Conservation (phyloP, 495 filamentous ascomycete genomes). For the Aspergillus wentii region DNA sequence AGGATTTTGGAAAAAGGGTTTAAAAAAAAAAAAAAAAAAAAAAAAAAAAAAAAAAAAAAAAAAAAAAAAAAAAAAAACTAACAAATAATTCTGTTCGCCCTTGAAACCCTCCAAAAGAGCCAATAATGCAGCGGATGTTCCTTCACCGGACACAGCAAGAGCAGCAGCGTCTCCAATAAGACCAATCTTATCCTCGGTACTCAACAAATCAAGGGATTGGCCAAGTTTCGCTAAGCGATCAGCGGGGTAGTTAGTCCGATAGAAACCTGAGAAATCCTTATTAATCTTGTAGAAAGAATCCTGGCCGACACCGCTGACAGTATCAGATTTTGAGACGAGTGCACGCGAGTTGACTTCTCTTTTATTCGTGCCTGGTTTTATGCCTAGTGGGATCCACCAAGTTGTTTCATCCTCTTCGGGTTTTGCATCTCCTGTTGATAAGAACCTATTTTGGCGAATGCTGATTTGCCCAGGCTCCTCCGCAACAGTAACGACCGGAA, state of each 20-base stretch:
- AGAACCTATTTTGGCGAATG: slow-evolving; percentile 80
- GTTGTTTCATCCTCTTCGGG: slow-evolving; percentile 82
- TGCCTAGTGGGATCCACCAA: slow-evolving; percentile 93
- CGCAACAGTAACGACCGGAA: slow-evolving; percentile 79
- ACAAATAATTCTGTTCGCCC: slow-evolving; percentile 76
- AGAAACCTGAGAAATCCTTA: slow-evolving; percentile 82
- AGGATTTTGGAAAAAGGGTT: too few relatives aligned
- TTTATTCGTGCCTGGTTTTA: slow-evolving; percentile 52
- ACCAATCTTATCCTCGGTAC: slow-evolving; percentile 84
- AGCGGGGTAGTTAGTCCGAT: slow-evolving; percentile 86
- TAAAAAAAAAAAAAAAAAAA: too few relatives aligned
- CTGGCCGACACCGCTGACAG: slow-evolving; percentile 65
- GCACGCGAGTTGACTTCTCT: slow-evolving; percentile 39
- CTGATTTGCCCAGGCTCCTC: slow-evolving; percentile 79
- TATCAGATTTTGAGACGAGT: slow-evolving; percentile 71
- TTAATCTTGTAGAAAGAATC: slow-evolving; percentile 87
- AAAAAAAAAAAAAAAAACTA: slow-evolving; percentile 21
- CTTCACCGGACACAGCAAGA: slow-evolving; percentile 79
- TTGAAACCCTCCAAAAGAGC: slow-evolving; percentile 76
- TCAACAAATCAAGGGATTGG: slow-evolving; percentile 63
- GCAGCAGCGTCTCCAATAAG: slow-evolving; percentile 89
- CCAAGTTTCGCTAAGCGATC: slow-evolving; percentile 74
- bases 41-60: too few relatives aligned
- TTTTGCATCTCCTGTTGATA: slow-evolving; percentile 86
- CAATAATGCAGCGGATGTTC: slow-evolving; percentile 72